A percentile compares a stretch with the other conserved stretches of the same genome.
Evolutionary conservation across 257 asterid genomes (phyloP).

Genomic region (Solanum bulbocastanum): DNA sequence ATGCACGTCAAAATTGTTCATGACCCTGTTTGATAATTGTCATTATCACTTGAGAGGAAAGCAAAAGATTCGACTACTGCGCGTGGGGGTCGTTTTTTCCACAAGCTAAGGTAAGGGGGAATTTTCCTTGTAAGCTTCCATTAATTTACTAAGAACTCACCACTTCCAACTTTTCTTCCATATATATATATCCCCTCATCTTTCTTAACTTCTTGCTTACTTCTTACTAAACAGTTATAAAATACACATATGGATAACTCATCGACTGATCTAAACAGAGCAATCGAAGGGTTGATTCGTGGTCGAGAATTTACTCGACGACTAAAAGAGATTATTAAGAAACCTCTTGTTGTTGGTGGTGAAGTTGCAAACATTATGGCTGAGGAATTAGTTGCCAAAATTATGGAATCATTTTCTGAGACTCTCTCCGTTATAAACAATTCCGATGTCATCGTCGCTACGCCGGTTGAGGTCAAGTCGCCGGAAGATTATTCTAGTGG

Average conservation of each 20-base stretch:
- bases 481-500: slow-evolving; percentile 30
- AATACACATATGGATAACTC: background rate
- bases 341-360: background rate
- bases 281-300: slow-evolving; percentile 27
- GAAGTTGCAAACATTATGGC: background rate
- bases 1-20: background rate
- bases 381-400: slow-evolving; percentile 18
- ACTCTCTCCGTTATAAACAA: slow-evolving; percentile 21
- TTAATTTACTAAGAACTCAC: background rate
- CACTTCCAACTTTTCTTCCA: background rate
- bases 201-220: background rate
- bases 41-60: background rate
- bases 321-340: slow-evolving; percentile 22
- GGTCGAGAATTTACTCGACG: slow-evolving; percentile 33
- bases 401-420: slow-evolving; percentile 27
- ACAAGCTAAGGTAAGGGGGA: background rate
- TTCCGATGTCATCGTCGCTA: slow-evolving; percentile 10
- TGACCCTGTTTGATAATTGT: background rate
- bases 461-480: slow-evolving; percentile 4
- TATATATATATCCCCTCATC: background rate
- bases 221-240: background rate
- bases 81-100: slow-evolving; percentile 1
- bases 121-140: slow-evolving; percentile 5
- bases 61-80: background rate
- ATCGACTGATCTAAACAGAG: slow-evolving; percentile 8